phyloP scores from a whole-genome alignment of 495 filamentous ascomycete species.

The Alectoria sarmentosa region DNA sequence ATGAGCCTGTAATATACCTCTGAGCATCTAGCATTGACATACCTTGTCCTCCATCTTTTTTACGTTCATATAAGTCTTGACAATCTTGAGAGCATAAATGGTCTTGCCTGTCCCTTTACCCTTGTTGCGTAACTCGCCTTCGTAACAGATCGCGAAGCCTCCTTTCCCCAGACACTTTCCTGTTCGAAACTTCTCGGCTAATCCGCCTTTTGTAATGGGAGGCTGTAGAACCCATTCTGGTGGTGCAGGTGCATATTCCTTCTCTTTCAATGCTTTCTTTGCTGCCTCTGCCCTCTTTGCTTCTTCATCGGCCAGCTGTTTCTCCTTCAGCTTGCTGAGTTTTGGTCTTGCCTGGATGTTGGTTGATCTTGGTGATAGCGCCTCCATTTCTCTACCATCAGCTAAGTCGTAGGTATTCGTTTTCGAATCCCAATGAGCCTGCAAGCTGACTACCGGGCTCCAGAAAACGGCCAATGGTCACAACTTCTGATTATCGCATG shows the following conservation, averaged over 20 bases:
- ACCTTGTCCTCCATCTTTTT: conserved; percentile 90
- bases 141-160: conserved; percentile 88
- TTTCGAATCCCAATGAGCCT: not conserved
- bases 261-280: conserved; percentile 50
- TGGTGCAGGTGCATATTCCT: conserved; percentile 69
- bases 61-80: conserved; percentile 76
- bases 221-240: conserved; percentile 74
- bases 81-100: conserved; percentile 79
- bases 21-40: conserved; percentile 13
- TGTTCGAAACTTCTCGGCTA: conserved; percentile 72
- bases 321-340: conserved; percentile 36
- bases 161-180: conserved; percentile 86
- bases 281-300: conserved; percentile 37
- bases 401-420: not conserved
- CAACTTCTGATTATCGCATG: not conserved
- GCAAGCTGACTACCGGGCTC: not conserved
- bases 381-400: conserved; percentile 45
- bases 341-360: conserved; percentile 50
- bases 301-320: conserved; percentile 43
- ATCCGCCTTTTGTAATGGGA: conserved; percentile 47
- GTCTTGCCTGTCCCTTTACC: conserved; percentile 36
- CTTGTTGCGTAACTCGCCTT: conserved; percentile 59
- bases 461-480: not conserved
- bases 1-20: conserved; percentile 7
- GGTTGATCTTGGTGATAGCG: conserved; percentile 62